phyloP scores from a whole-genome alignment of 179 eudicot genomes.

The Carnegiea gigantea region DNA sequence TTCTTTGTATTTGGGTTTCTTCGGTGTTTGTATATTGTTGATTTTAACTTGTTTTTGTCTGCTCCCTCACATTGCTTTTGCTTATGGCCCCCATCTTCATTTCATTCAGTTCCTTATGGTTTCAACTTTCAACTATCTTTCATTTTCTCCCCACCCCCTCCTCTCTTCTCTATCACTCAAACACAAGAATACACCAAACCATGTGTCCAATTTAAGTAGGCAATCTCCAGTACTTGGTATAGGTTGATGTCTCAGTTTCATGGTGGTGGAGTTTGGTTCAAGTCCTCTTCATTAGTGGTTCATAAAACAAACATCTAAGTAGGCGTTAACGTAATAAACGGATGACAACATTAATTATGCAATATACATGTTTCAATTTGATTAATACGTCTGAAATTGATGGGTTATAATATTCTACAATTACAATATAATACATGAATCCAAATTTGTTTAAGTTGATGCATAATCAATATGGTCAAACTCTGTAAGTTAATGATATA shows the following conservation, averaged over 20 bases:
- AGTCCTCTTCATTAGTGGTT: too few relatives aligned
- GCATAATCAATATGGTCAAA: too few relatives aligned
- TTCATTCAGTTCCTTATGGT: neutral
- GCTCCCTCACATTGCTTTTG: neutral
- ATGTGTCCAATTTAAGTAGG: neutral
- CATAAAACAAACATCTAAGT: too few relatives aligned
- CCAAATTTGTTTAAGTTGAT: too few relatives aligned
- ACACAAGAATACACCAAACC: neutral
- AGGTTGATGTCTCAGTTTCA: neutral
- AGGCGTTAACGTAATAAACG: neutral
- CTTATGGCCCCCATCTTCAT: neutral
- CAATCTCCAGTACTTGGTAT: neutral
- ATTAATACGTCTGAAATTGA: too few relatives aligned
- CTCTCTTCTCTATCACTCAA: neutral
- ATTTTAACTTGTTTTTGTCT: neutral
- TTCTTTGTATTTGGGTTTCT: too few relatives aligned
- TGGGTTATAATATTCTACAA: too few relatives aligned
- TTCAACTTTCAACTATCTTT: slow-evolving; percentile 1
- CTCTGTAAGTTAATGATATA: too few relatives aligned
- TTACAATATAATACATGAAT: too few relatives aligned
- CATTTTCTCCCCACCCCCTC: neutral
- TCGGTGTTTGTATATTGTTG: neutral
- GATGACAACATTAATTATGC: too few relatives aligned
- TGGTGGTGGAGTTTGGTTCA: neutral
- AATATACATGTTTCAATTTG: too few relatives aligned